phyloP scores from a whole-genome alignment of 345 rosid genomes.

The Anacardium occidentale region DNA sequence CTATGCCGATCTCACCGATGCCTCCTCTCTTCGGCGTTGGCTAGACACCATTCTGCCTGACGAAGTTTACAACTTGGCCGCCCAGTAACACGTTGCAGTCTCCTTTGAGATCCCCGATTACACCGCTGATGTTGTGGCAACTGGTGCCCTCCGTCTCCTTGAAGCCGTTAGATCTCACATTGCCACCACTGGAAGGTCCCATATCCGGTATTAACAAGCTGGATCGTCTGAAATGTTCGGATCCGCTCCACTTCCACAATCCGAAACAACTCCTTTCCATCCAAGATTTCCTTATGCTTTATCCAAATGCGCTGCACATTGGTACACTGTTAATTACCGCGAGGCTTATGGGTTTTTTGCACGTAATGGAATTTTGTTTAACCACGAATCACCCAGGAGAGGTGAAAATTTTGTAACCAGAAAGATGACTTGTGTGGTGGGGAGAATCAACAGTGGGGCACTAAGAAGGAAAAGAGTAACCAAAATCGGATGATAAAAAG shows the following conservation, averaged over 20 bases:
- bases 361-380: conserved; percentile 85
- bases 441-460: conserved; percentile 86
- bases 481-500: too few species aligned
- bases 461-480: too few species aligned
- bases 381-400: conserved; percentile 89
- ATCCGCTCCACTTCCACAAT: conserved; percentile 84
- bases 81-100: conserved; percentile 93
- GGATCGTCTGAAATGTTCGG: conserved; percentile 99
- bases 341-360: conserved; percentile 88
- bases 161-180: conserved; percentile 93
- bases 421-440: conserved; percentile 90
- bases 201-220: conserved; percentile 82
- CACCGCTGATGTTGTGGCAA: conserved; percentile 92
- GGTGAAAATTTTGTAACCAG: conserved; percentile 96
- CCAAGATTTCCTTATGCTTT: conserved; percentile 98
- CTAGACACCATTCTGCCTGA: conserved; percentile 80
- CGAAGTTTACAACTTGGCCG: conserved; percentile 94
- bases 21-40: conserved; percentile 97
- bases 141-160: conserved; percentile 87
- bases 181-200: conserved; percentile 59
- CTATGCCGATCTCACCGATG: conserved; percentile 80
- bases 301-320: conserved; percentile 90
- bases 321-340: conserved; percentile 96
- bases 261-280: conserved; percentile 76
- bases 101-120: conserved; percentile 97